These are phyloP conservation scores for Mucor ambiguus DNA, from an alignment of 371 early-diverging fungal genomes.

Conservation along the genomic window DNA sequence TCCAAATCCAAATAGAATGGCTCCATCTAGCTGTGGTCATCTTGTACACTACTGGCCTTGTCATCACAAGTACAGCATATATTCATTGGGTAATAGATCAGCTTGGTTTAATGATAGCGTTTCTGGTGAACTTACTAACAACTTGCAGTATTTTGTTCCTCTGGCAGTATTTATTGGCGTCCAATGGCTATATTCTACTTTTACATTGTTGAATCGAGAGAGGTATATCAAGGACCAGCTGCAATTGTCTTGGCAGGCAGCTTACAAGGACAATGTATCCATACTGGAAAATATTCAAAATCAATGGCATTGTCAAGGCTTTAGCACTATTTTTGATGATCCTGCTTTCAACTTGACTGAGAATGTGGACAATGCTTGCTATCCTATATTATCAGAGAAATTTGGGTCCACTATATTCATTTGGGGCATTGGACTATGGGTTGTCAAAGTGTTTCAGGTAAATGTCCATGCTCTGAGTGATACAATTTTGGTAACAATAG, in stretches of 20 bases:
- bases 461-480: not conserved
- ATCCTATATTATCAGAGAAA: conserved; percentile 3
- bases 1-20: conserved; percentile 7
- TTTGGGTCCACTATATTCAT: conserved; percentile 11
- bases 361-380: conserved; percentile 1
- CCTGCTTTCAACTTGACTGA: not conserved
- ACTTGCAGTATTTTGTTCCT: conserved; percentile 9
- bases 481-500: not conserved
- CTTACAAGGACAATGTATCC: not conserved
- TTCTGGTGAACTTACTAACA: not conserved
- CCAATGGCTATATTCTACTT: conserved; percentile 12
- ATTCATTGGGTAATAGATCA: conserved; percentile 11
- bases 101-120: not conserved
- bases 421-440: conserved; percentile 16
- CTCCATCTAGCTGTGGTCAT: not conserved
- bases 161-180: conserved; percentile 5
- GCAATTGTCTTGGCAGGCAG: conserved; percentile 9
- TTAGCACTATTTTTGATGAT: not conserved
- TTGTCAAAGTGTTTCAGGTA: conserved; percentile 15
- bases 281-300: conserved; percentile 7
- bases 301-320: conserved; percentile 19
- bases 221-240: conserved; percentile 12
- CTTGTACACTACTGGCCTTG: conserved; percentile 6
- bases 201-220: conserved; percentile 1
- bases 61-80: not conserved